Evolutionary conservation across 768 basidiomycete species (phyloP).

Genomic region (Suillus occidentalis): DNA sequence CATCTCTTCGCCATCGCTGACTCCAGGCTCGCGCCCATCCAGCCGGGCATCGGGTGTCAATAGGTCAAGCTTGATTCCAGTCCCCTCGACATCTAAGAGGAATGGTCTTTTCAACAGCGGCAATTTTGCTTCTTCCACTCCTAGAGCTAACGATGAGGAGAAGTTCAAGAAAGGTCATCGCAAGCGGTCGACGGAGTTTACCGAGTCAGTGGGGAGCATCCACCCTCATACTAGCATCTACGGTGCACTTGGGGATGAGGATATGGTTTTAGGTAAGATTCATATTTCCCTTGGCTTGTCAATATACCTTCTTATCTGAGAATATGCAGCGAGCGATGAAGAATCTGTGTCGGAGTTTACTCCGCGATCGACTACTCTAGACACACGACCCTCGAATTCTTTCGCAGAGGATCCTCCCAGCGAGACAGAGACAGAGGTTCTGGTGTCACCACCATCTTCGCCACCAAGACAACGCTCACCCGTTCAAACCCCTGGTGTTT

Average conservation of each 20-base stretch:
- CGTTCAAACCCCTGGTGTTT: slow-evolving; percentile 8
- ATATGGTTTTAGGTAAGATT: slow-evolving; percentile 21
- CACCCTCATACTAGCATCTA: slow-evolving; percentile 21
- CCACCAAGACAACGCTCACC: slow-evolving; percentile 18
- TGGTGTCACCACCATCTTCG: slow-evolving; percentile 22
- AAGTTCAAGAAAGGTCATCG: slow-evolving; percentile 27
- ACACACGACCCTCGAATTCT: slow-evolving; percentile 17
- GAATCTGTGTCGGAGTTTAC: slow-evolving; percentile 26
- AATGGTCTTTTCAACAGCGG: slow-evolving; percentile 13
- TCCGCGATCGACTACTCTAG: slow-evolving; percentile 29
- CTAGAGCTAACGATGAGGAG: slow-evolving; percentile 16
- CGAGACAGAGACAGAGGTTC: slow-evolving; percentile 29
- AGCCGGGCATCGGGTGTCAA: slow-evolving; percentile 25
- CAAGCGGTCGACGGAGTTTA: slow-evolving; percentile 28
- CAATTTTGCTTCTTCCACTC: slow-evolving; percentile 9
- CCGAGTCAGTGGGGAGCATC: slow-evolving; percentile 23
- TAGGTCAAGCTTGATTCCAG: slow-evolving; percentile 44
- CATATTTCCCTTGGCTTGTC: background rate
- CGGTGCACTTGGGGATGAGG: slow-evolving; percentile 18
- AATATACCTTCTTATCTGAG: slow-evolving; percentile 1
- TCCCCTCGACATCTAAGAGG: slow-evolving; percentile 39
- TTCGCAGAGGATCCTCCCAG: slow-evolving; percentile 20
- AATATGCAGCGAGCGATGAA: slow-evolving; percentile 38
- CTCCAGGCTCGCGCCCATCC: slow-evolving; percentile 24
- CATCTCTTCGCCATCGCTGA: slow-evolving; percentile 22